Base-by-base conservation (phyloP, 1,139 yeast genomes). In the Zhuliangozyma blackwelliae region DNA sequence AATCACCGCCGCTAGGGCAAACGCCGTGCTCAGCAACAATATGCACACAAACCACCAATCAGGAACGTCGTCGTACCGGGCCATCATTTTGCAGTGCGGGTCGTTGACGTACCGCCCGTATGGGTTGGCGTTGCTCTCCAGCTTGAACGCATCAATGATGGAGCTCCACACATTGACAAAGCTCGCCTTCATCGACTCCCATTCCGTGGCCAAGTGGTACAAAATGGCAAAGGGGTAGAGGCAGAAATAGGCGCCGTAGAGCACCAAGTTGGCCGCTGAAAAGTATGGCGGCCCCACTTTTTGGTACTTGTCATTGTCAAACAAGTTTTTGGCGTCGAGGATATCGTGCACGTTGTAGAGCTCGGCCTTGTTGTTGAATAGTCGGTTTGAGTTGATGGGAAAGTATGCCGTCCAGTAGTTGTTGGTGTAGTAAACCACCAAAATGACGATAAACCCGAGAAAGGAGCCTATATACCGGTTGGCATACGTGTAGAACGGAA, bases 271-370 rank as follows among this genome's bases (percentile, higher is more conserved):
- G 1, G 72, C 73, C 5, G 74, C 73, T 27, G 64, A 51, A 40
- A 65, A 68, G 43, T 66, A 68, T 9, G 74, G 74, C 7, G 75
- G 74, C 0, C 73, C 73, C 31, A 62, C 55, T 26, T 57, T 29
- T 33, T 49, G 44, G 43, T 66, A 66, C 37, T 59, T 62, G 5
- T 40, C 41, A 28, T 55, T 39, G 41, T 64, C 68, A 42, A 68
- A 63, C 29, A 48, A 47, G 44, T 57, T 63, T 3, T 59, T 48
- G 1, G 52, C 58, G 41, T 59, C 56, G 38, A 68, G 47, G 27
- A 68, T 63, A 33, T 56, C 52, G 29, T 58, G 63, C 10, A 66
- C 61, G 28, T 62, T 52, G 40, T 63, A 66, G 3, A 60, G 52
- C 25, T 55, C 43, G 7, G 68, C 72, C 34, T 54, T 55, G 37